Evolutionary conservation across 257 asterid species (phyloP).

Genomic region (Scutellaria baicalensis): DNA sequence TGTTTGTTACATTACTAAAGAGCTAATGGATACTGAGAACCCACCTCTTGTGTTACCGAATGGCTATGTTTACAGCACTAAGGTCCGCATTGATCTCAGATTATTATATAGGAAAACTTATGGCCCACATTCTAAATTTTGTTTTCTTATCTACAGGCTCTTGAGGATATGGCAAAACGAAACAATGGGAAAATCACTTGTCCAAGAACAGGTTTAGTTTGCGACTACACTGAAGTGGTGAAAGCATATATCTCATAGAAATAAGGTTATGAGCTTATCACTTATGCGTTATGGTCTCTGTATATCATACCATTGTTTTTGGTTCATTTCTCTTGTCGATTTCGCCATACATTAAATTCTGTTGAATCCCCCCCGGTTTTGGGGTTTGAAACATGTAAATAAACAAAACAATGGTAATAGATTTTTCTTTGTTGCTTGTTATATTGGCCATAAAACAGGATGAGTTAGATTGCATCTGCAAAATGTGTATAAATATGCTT

Average conservation of each 20-base stretch:
- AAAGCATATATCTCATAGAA: constrained; percentile 79
- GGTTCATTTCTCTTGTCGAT: neutral
- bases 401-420: constrained; percentile 5
- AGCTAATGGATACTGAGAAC: constrained; percentile 92
- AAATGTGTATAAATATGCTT: neutral
- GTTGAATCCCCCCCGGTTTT: neutral
- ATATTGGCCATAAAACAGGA: neutral
- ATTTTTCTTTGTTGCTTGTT: constrained; percentile 14
- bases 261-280: neutral
- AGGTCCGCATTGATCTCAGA: constrained; percentile 39
- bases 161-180: constrained; percentile 84
- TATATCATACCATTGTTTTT: neutral
- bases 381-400: constrained; percentile 21
- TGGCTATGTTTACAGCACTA: constrained; percentile 96
- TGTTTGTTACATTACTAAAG: constrained; percentile 86
- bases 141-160: constrained; percentile 47
- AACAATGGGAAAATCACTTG: constrained; percentile 78
- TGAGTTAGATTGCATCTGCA: neutral
- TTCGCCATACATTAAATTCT: neutral
- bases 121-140: neutral
- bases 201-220: constrained; percentile 71
- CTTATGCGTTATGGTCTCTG: neutral
- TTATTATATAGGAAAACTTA: neutral
- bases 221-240: constrained; percentile 58
- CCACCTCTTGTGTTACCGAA: constrained; percentile 97